These are phyloP conservation scores for Naegleria fowleri DNA, from an alignment of 208 protist species.

Conservation along the genomic window DNA sequence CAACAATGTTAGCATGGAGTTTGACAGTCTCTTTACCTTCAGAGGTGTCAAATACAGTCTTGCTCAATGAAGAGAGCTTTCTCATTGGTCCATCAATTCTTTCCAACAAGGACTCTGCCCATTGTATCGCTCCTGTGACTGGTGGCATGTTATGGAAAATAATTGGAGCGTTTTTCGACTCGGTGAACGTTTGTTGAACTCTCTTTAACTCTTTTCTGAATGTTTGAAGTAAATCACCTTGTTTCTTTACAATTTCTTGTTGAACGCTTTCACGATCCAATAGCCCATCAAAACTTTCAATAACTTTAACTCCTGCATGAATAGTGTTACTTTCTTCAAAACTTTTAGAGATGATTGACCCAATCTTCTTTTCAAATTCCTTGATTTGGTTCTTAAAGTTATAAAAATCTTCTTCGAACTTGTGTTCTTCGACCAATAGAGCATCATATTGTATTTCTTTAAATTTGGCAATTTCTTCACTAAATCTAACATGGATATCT, in stretches of 20 bases:
- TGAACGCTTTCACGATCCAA: conserved; percentile 82
- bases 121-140: conserved; percentile 77
- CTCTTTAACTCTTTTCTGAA: conserved; percentile 68
- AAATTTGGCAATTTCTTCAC: conserved; percentile 59
- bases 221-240: conserved; percentile 57
- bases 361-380: conserved; percentile 82
- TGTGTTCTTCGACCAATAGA: conserved; percentile 82
- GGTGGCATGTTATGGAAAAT: conserved; percentile 84
- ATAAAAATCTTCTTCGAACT: conserved; percentile 86
- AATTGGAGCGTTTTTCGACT: conserved; percentile 53
- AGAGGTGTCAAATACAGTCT: conserved; percentile 68
- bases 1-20: conserved; percentile 68
- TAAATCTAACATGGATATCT: conserved; percentile 77
- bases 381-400: conserved; percentile 68
- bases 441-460: conserved; percentile 83
- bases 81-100: conserved; percentile 80
- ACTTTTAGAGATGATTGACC: conserved; percentile 75
- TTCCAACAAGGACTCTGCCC: conserved; percentile 82
- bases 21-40: conserved; percentile 63
- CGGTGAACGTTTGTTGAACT: conserved; percentile 76
- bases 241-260: conserved; percentile 85
- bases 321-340: conserved; percentile 87
- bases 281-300: conserved; percentile 91
- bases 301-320: conserved; percentile 83
- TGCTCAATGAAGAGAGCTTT: conserved; percentile 62